Percentiles rank a stretch among this genome's conserved stretches.
Conservation (phyloP, 2,329 filamentous ascomycete genomes). For the Hypoxylon sp. region DNA sequence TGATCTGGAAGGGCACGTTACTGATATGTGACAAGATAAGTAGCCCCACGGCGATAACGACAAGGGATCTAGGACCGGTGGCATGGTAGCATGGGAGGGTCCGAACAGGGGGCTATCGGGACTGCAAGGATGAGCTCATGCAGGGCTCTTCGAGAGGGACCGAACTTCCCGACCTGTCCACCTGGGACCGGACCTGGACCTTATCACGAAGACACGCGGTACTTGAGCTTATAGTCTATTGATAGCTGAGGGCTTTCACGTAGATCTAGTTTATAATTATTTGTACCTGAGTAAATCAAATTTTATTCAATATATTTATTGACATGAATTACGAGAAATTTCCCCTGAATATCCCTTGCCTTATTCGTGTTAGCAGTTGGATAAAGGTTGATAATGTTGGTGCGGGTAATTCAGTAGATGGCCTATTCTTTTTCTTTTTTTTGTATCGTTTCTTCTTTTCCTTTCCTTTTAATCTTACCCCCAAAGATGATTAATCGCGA, state of each 20-base stretch:
- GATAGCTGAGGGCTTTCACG: not conserved
- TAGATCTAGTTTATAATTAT: not conserved
- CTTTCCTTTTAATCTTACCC: not conserved
- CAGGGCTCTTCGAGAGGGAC: not conserved
- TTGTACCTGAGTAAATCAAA: not conserved
- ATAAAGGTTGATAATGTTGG: not conserved
- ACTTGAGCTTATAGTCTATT: not conserved
- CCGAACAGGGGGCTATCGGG: not conserved
- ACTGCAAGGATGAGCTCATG: not conserved
- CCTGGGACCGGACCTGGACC: no score
- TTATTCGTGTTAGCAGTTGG: not conserved
- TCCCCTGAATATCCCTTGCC: not conserved
- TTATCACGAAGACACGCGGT: not conserved
- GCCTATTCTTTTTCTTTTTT: not conserved
- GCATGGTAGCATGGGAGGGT: no score
- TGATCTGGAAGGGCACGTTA: not conserved
- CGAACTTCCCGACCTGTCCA: slow-evolving; percentile 1
- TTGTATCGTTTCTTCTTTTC: not conserved
- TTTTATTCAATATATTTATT: not conserved
- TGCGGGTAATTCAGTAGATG: not conserved
- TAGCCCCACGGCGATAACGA: slow-evolving; percentile 1
- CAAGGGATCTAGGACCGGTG: not conserved
- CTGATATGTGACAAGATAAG: slow-evolving; percentile 1
- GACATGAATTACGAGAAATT: no score
- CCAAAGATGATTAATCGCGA: no score